Evolutionary conservation across 768 basidiomycete species (phyloP), one percentile per base, ranked within the genome.

Genomic region (Heimioporus sp.): DNA sequence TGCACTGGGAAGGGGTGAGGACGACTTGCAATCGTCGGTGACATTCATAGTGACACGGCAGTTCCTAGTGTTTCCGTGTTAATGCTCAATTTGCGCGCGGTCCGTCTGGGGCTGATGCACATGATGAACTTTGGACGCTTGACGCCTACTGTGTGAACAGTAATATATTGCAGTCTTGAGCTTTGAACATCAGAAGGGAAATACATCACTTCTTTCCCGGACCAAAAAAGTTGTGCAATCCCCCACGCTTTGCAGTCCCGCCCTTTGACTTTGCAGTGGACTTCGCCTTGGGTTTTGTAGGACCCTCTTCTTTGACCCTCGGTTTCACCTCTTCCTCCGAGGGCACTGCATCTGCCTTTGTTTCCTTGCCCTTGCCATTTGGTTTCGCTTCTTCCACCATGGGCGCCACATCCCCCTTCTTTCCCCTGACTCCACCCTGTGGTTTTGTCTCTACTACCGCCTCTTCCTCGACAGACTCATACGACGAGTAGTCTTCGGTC

Each of bases 401-500:
- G 21, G 54, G 30, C 15, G 62, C 53, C 1, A 19, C 20, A n/a
- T 15, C 28, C 41, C 59, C 59, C 54, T 69, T 62, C 41, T 53
- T 57, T 21, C n/a, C 40, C 40, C 59, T 65, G 1, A 52, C 53
- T 49, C 50, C 61, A 13, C 46, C 36, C 31, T 58, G 60, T 7
- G 48, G 47, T 38, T 64, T 71, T 11, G 55, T 51, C 53, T 56
- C 53, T 31, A 56, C 53, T 28, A 66, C 75, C 3, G 67, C 71
- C 13, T 69, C 81, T 28, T 84, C 77, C 51, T 83, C 86, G 9
- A 86, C 86, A 10, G 88, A 90, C 68, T 92, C 90, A 62, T 88
- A 92, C 16, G 81, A 82, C 8, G 87, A 87, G 63, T 88, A 87
- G 63, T 92, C 90, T 63, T 89, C 85, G 35, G 78, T 85, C 15